Evolutionary conservation across 2,329 filamentous ascomycete genomes (phyloP), one percentile per base, ranked within the genome.

Genomic region (Myriosclerotinia duriaeana): DNA sequence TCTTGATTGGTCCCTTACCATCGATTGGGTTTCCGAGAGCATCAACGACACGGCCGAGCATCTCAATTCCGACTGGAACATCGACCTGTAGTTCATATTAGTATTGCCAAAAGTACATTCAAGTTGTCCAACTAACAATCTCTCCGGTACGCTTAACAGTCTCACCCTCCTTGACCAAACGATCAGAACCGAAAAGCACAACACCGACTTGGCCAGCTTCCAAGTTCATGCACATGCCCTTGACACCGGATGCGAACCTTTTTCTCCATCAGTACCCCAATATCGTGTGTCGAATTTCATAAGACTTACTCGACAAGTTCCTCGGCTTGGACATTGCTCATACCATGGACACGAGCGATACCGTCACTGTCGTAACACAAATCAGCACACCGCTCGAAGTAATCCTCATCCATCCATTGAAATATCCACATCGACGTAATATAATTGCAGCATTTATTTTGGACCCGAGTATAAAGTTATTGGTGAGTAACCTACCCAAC

Each of bases 191-290:
- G 88, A 99, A 99, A 79, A 99, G 88, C 88, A 99, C 95, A 79
- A 99, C 93, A 97, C 95, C 95, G 85, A 99, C 95, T 85, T 98
- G 95, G 82, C 95, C 95, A 83, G 95, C 95, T 86, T 99, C 95
- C 84, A 99, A 89, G 91, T 99, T 99, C 94, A 99, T 98, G 92
- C 94, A 98, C 95, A 99, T 99, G 83, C 95, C 95, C 90, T 98
- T 98, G 84, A 98, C 95, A 82, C 95, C 95, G 74, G 95, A 99
- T 78, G 95, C 92, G 86, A 99, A 99, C 87, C 93, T 97, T 74
- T 67, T 56, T 65, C 42, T 65, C 34, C 14, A 68, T 71, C 69
- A 68, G 69, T 20, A 70, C 68, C 40, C 48, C 55, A 54, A 69
- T 69, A 64, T 71, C 17, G 12, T 44, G 40, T 34, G 42, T 53